Evolutionary conservation across 768 basidiomycete species (phyloP).

Genomic region (Termitomyces sp.): DNA sequence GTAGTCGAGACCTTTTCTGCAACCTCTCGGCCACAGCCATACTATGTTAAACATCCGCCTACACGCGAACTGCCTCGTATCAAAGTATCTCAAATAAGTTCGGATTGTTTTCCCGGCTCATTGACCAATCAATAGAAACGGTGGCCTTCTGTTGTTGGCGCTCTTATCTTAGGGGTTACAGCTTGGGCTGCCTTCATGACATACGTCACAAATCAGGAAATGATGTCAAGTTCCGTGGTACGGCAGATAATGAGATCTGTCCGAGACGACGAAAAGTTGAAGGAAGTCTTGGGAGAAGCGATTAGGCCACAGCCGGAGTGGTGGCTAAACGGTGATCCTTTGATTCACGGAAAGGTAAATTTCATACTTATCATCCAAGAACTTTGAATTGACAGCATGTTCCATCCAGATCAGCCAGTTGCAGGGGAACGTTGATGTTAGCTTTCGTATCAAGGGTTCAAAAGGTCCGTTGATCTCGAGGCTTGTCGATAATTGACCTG

Average conservation of each 20-base stretch:
- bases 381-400: neutral
- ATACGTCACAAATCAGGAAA: constrained; percentile 73
- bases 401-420: constrained; percentile 57
- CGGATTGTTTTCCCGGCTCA: neutral
- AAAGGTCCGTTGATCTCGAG: constrained; percentile 37
- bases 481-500: neutral
- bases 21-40: constrained; percentile 32
- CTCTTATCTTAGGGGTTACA: constrained; percentile 46
- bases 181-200: constrained; percentile 68
- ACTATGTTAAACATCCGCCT: constrained; percentile 24
- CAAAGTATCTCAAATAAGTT: constrained; percentile 19
- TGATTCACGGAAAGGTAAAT: constrained; percentile 63
- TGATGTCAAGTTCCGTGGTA: constrained; percentile 69
- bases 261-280: constrained; percentile 44
- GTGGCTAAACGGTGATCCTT: constrained; percentile 76
- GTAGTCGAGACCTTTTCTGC: constrained; percentile 19
- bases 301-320: constrained; percentile 60
- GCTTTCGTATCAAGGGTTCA: constrained; percentile 70
- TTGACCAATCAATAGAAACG: constrained; percentile 25
- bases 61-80: constrained; percentile 29
- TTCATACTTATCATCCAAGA: neutral
- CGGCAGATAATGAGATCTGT: constrained; percentile 59
- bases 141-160: constrained; percentile 55
- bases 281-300: constrained; percentile 56
- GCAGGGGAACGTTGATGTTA: constrained; percentile 73